Evolutionary conservation across 495 filamentous ascomycete species (phyloP), one percentile per base, ranked within the genome.

Genomic region (Bombardia bombarda): DNA sequence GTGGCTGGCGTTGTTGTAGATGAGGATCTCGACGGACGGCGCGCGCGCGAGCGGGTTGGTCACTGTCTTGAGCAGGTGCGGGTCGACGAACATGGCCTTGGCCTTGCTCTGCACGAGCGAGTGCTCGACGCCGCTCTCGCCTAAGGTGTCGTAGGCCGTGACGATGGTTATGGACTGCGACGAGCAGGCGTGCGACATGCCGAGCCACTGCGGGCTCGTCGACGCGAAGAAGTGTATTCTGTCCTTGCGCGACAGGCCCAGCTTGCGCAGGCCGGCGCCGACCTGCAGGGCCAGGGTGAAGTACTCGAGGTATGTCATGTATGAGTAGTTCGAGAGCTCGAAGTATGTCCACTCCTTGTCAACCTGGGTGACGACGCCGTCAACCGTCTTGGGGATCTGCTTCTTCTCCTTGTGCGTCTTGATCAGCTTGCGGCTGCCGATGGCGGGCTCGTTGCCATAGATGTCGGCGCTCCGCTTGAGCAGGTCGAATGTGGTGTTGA

Each of bases 91-190:
- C 56, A 83, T 76, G 58, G 71, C 71, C 46, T 72, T 74, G 13
- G 79, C 73, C 33, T 72, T 55, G 38, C 76, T 80, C 60, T 83
- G 77, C 8, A 62, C 55, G 31, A 83, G 68, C 9, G 77, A 80
- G 53, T 80, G 78, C 58, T 71, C 71, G 40, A 83, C 68, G 28
- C 79, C 79, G 41, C 69, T 66, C 39, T 76, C 64, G 35, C 79
- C 79, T 34, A 83, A 75, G 2, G 79, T 81, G 45, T 83, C 79
- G 61, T 99, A 99, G 3, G 93, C 90, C 21, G 93, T 99, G 28
- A 97, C 92, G 48, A 97, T 90, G 37, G 88, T 78, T 60, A 97
- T 76, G 7, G 88, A 90, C 67, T 99, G 93, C n/a, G 92, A 93
- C 32, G 81, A 72, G 55, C 82, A 82, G 36, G 63, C 69, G 38